Conservation (phyloP, 345 rosid genomes). For the Eucalyptus globulus region DNA sequence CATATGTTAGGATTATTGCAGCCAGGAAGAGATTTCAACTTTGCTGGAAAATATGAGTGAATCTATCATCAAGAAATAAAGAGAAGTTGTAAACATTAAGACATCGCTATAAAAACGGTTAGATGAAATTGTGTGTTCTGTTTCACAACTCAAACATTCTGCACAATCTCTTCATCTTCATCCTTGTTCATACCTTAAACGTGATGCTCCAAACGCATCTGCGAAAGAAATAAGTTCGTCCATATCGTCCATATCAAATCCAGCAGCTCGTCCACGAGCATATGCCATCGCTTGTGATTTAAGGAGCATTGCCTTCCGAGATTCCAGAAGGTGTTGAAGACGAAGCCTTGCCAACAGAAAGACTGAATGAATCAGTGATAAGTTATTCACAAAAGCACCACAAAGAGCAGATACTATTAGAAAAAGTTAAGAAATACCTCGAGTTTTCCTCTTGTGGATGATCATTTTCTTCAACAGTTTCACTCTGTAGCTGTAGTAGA, state of each 20-base stretch:
- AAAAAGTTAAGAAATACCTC: constrained; percentile 25
- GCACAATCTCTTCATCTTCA: not conserved
- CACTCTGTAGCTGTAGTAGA: constrained; percentile 11
- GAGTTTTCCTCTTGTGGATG: constrained; percentile 48
- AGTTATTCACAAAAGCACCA: not conserved
- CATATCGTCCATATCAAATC: constrained; percentile 51
- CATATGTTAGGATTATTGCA: not conserved
- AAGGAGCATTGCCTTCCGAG: constrained; percentile 52
- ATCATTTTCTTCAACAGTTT: not conserved
- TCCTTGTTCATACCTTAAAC: constrained; percentile 34
- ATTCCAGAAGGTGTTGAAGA: constrained; percentile 65
- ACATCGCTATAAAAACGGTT: not conserved
- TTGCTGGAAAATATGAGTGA: not conserved
- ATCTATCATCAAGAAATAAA: not conserved
- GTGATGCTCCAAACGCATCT: constrained; percentile 74
- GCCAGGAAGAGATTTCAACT: not conserved
- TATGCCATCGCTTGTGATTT: constrained; percentile 87
- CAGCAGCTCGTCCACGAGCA: constrained; percentile 78
- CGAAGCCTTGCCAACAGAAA: constrained; percentile 33
- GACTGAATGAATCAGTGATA: constrained; percentile 1
- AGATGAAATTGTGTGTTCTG: not conserved
- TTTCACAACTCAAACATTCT: not conserved
- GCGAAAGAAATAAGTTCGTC: constrained; percentile 69
- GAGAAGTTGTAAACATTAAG: not conserved
- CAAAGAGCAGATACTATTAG: not conserved